Percentiles rank a stretch among this genome's conserved stretches.
Evolutionary conservation across 805 yeast genomes (phyloP).

Genomic region (Teunomyces lycoperdinae): DNA sequence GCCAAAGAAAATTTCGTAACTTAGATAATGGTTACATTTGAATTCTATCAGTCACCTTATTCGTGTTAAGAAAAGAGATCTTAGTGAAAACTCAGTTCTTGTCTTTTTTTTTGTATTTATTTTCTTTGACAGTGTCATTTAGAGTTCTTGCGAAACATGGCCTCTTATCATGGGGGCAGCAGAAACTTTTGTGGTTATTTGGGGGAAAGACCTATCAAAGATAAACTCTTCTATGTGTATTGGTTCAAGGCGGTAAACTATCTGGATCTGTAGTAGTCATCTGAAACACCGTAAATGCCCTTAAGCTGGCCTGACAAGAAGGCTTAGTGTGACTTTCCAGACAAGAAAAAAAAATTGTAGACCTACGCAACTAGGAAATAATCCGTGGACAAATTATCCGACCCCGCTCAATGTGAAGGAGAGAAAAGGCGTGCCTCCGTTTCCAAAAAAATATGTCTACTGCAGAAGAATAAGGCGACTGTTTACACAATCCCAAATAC

Average conservation of each 20-base stretch:
- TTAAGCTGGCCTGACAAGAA: background rate
- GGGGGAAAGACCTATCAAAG: background rate
- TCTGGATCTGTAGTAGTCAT: background rate
- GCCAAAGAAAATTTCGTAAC: background rate
- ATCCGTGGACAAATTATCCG: constrained; percentile 1
- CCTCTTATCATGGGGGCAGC: background rate
- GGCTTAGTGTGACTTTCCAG: background rate
- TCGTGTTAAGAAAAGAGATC: background rate
- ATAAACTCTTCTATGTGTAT: background rate
- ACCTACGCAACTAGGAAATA: background rate
- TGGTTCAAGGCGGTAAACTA: no score
- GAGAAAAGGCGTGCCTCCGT: background rate
- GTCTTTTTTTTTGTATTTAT: background rate
- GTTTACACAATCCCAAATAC: background rate
- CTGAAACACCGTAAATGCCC: background rate
- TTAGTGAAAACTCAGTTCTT: background rate
- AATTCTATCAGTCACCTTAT: background rate
- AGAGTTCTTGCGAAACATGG: background rate
- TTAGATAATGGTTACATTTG: background rate
- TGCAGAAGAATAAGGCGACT: background rate
- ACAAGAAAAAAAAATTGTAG: background rate
- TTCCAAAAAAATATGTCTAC: background rate
- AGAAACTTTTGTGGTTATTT: background rate
- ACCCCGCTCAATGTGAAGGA: background rate
- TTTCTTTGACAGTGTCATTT: background rate